Base-by-base conservation (phyloP, 352 stramenopile species). In the Phytophthora chlamydospora region DNA sequence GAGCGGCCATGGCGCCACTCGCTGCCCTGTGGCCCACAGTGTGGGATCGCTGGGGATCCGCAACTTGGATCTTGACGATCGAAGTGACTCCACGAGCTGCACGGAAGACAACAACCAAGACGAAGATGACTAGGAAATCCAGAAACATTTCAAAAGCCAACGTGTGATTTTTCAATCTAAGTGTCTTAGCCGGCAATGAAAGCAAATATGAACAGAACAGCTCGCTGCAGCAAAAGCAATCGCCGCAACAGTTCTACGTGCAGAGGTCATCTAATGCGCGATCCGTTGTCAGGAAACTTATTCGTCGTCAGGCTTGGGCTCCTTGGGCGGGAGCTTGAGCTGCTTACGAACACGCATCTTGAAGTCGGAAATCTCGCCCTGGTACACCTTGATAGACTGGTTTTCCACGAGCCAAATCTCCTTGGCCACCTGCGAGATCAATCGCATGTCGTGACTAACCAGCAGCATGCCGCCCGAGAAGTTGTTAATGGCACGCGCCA, bases 371-470 rank as follows among this genome's bases (percentile, higher is more conserved):
- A 99, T 99, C 75, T 99, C 97, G 41, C 97, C 97, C 41, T 98
- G 80, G 81, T 99, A 99, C 43, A 95, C 92, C 8, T 78, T 86
- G 51, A 99, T 97, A 50, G 89, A 91, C 61, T 98, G 96, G 68
- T 99, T 85, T 64, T 99, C 97, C 62, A 98, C 97, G 48, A 99
- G 88, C 87, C 97, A 99, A 76, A 99, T 99, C 76, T 99, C 96
- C 68, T 99, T 95, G 49, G 97, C 97, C 48, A 99, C 98, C 74
- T 99, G 95, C 54, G 90, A 97, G 70, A 99, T 98, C 48, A 99
- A 83, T 48, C 97, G 89, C 96, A 99, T 98, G 89, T 99, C 97
- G 89, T 99, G 97, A 55, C 88, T 98, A 33, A 99, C 97, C 36
- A 99, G 83, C 12, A 99, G 83, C 77, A 99, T 93, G 34, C 97